Evolutionary conservation across 441 rosid species (phyloP), one percentile per base, ranked within the genome.

Genomic region (Eruca vesicaria): DNA sequence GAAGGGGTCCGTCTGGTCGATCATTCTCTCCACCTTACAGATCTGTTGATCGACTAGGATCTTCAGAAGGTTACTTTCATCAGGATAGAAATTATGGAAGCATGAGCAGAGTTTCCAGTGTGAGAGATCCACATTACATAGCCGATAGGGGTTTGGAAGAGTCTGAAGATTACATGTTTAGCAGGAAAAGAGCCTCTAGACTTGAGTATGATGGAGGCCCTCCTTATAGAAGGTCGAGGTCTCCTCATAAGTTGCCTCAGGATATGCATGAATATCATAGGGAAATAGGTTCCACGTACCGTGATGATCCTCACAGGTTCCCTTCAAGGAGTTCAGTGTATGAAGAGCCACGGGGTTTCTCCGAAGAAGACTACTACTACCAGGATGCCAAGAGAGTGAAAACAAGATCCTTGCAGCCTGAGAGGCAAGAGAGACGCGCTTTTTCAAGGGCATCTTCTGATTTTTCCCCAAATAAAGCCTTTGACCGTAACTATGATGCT

Each of bases 281-380:
- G 78, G 94, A 85, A 69, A 82, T 85, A 83, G 81, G 58, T 52
- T 69, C 78, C 15, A 73, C 67, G 16, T 81, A 77, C 73, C 87
- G 79, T 75, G 89, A 86, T 66, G 81, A 72, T 77, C 72, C 86
- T 52, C 85, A 76, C 67, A 83, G 81, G 69, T 71, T 79, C 53
- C 58, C 85, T 69, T 82, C 75, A 33, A 87, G 83, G 78, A 79
- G 71, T 80, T 78, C 87, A 59, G 45, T 76, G 68, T 85, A 80
- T 18, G 98, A 89, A 78, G 97, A 91, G 79, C 88, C 84, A 48
- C 84, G 98, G 95, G 97, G 88, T 79, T 70, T 86, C 74, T 84
- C 89, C 5, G 97, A 91, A 78, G 98, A 93, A 78, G 75, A 82
- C 18, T 84, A 86, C 80, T 70, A 79, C 66, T 71, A 82, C 73